phyloP scores from a whole-genome alignment of 768 basidiomycete genomes.

The Epithele typhae region DNA sequence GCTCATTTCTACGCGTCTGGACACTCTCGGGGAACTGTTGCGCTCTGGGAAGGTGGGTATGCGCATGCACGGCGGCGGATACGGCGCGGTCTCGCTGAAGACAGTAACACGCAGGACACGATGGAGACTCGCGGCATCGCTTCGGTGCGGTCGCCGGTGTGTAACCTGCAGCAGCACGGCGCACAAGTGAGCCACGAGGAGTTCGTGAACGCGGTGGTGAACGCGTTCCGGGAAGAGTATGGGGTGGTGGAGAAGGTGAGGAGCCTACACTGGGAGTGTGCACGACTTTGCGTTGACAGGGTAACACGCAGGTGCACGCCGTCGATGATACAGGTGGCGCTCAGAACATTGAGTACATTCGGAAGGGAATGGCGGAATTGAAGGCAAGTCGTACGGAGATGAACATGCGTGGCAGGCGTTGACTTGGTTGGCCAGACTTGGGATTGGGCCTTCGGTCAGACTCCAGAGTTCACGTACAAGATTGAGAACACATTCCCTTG shows the following conservation, averaged over 20 bases:
- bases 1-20: constrained; percentile 82
- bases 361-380: constrained; percentile 68
- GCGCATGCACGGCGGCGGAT: not conserved
- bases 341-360: constrained; percentile 53
- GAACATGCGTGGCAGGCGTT: too few species aligned
- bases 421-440: constrained; percentile 53
- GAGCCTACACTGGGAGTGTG: constrained; percentile 4
- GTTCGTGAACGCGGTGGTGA: constrained; percentile 66
- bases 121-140: constrained; percentile 84
- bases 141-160: constrained; percentile 90
- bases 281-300: not conserved
- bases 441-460: constrained; percentile 93
- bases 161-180: constrained; percentile 64
- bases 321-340: constrained; percentile 45
- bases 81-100: constrained; percentile 5
- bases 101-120: constrained; percentile 47
- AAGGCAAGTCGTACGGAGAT: constrained; percentile 38
- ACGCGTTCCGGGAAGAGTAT: constrained; percentile 65
- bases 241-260: constrained; percentile 30
- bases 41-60: constrained; percentile 55
- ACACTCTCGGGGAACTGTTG: constrained; percentile 68
- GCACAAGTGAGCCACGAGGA: constrained; percentile 53
- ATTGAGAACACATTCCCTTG: constrained; percentile 34
- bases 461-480: constrained; percentile 84
- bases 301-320: constrained; percentile 18